Conservation (phyloP, 148 eudicot genomes). For the Talinum fruticosum region DNA sequence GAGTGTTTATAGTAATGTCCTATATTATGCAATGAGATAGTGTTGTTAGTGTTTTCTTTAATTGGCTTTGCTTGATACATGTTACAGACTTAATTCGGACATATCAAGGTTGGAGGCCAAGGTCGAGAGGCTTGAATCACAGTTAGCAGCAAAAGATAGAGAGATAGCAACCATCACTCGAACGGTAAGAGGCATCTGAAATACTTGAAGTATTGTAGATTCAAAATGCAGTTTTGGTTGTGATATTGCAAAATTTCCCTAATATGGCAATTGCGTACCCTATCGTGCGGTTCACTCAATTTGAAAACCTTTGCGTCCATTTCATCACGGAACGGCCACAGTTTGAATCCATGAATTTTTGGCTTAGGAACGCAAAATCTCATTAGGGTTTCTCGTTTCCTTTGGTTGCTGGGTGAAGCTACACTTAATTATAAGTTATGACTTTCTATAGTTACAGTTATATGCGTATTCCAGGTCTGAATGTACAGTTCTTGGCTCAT, state of each 20-base stretch:
- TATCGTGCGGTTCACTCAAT: too few relatives aligned
- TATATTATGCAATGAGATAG: neutral
- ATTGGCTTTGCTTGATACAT: constrained; percentile 13
- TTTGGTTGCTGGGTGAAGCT: too few relatives aligned
- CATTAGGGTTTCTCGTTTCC: too few relatives aligned
- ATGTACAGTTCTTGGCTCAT: too few relatives aligned
- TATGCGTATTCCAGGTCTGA: neutral
- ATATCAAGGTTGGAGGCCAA: constrained; percentile 94
- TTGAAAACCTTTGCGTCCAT: too few relatives aligned
- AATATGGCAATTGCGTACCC: too few relatives aligned
- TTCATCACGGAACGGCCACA: too few relatives aligned
- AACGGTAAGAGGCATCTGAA: constrained; percentile 47
- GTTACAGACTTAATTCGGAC: constrained; percentile 72
- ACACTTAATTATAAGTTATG: too few relatives aligned
- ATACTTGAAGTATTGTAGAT: neutral
- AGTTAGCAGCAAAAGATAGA: constrained; percentile 74
- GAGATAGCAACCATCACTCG: constrained; percentile 96
- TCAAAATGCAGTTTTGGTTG: too few relatives aligned
- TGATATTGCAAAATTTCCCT: too few relatives aligned
- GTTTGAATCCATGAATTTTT: too few relatives aligned
- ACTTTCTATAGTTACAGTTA: neutral
- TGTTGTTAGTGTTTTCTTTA: constrained; percentile 1
- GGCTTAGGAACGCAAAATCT: too few relatives aligned
- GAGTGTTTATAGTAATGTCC: neutral
- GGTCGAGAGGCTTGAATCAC: constrained; percentile 91